Evolutionary conservation across 1,139 yeast species (phyloP).

Genomic region (Pichia sp.): DNA sequence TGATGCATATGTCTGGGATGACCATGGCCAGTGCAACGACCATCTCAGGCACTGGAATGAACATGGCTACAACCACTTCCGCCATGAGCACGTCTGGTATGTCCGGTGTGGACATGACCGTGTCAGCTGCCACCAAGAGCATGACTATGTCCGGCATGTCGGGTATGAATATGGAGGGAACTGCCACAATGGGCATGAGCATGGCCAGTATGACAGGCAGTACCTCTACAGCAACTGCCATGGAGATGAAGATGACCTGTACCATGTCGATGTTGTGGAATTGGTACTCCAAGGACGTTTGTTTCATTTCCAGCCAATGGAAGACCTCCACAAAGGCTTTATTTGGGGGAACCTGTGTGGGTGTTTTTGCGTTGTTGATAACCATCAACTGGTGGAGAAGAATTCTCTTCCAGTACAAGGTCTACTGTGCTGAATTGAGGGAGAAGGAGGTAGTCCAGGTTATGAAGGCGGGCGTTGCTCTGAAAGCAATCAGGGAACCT

Average conservation of each 20-base stretch:
- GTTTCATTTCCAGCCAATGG: conserved; percentile 63
- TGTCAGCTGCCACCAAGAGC: conserved; percentile 8
- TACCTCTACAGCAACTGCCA: not conserved
- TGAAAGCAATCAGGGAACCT: not conserved
- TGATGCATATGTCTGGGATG: too few species aligned
- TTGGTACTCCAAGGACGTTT: conserved; percentile 56
- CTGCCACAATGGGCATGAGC: not conserved
- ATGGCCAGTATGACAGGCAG: conserved; percentile 1
- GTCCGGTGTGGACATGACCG: conserved; percentile 2
- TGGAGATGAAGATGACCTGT: conserved; percentile 12
- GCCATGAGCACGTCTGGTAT: not conserved
- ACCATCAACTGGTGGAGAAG: conserved; percentile 56
- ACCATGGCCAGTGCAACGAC: not conserved
- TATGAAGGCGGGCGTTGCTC: conserved; percentile 6
- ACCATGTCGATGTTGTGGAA: conserved; percentile 45
- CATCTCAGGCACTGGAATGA: too few species aligned
- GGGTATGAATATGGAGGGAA: conserved; percentile 2
- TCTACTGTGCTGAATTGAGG: conserved; percentile 32
- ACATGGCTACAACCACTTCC: not conserved
- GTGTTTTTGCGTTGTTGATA: conserved; percentile 53
- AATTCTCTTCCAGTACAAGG: conserved; percentile 50
- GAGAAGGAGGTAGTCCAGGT: conserved; percentile 13
- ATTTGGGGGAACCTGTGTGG: conserved; percentile 70
- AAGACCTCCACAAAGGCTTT: conserved; percentile 51
- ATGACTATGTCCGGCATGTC: conserved; percentile 1